Percentiles rank a stretch among this genome's conserved stretches.
Evolutionary conservation across 2,329 filamentous ascomycete genomes (phyloP).

Genomic region (Leptographium wingfieldii): DNA sequence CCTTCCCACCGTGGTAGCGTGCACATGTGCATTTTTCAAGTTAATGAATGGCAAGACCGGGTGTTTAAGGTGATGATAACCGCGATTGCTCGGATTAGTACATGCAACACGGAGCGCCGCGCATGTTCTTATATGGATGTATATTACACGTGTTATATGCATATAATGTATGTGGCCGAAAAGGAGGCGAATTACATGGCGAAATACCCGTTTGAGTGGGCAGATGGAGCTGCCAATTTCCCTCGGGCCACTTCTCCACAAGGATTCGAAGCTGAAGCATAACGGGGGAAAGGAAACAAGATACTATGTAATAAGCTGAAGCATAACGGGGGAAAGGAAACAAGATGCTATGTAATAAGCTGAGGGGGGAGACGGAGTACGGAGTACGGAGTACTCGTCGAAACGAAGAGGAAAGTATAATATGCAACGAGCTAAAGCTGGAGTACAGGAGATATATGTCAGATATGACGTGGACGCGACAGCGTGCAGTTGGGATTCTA

Average conservation of each 20-base stretch:
- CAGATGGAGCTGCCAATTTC: constrained; percentile 10
- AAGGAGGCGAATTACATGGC: background rate
- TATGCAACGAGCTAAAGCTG: background rate
- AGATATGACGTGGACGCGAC: background rate
- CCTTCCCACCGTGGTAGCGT: background rate
- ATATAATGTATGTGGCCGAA: background rate
- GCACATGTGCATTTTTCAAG: background rate
- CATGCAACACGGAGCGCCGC: background rate
- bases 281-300: background rate
- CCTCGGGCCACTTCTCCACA: constrained; percentile 7
- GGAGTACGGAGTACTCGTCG: background rate
- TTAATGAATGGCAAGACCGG: background rate
- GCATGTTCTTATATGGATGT: background rate
- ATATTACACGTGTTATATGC: background rate
- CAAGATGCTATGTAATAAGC: background rate
- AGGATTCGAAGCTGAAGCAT: background rate
- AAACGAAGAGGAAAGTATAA: background rate
- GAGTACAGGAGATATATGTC: background rate
- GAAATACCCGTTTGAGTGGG: background rate
- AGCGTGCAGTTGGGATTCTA: background rate
- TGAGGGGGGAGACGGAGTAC: background rate
- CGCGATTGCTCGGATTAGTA: background rate
- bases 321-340: background rate
- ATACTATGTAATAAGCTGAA: background rate
- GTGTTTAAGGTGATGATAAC: background rate